Conservation (phyloP, 176 grass and related monocot genomes). For the Typha latifolia region DNA sequence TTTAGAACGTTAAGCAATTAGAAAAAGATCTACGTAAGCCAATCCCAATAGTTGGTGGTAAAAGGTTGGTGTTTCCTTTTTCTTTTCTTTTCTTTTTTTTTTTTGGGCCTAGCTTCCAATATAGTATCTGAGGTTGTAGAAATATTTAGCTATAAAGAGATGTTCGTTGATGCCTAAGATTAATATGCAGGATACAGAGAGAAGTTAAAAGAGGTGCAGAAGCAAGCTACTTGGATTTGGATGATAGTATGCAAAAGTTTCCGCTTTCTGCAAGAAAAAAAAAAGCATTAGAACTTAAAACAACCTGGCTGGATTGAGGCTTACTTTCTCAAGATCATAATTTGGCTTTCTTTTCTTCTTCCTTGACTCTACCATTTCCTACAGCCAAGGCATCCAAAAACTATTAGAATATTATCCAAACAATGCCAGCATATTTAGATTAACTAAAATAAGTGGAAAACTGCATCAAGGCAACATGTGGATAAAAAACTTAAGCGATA, state of each 20-base stretch:
- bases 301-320: not conserved
- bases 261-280: not conserved
- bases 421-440: not conserved
- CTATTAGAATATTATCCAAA: not conserved
- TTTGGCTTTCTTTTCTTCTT: constrained; percentile 68
- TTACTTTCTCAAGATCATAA: constrained; percentile 74
- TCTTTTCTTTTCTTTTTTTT: too few relatives aligned
- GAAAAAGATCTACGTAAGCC: too few relatives aligned
- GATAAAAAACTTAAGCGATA: not conserved
- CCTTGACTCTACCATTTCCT: constrained; percentile 66
- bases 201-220: too few relatives aligned
- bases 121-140: too few relatives aligned
- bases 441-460: not conserved
- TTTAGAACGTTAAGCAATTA: too few relatives aligned
- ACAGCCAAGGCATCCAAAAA: constrained; percentile 4
- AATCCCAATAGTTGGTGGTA: too few relatives aligned
- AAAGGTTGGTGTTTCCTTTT: too few relatives aligned
- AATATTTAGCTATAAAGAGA: too few relatives aligned
- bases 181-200: too few relatives aligned
- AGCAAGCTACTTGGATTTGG: too few relatives aligned
- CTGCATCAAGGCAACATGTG: not conserved
- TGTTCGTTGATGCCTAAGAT: too few relatives aligned
- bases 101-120: too few relatives aligned
- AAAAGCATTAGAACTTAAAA: not conserved
- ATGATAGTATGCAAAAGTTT: not conserved